These are phyloP conservation scores for Aspergillus sp. DNA, from an alignment of 2,329 filamentous ascomycete genomes.

Conservation along the genomic window DNA sequence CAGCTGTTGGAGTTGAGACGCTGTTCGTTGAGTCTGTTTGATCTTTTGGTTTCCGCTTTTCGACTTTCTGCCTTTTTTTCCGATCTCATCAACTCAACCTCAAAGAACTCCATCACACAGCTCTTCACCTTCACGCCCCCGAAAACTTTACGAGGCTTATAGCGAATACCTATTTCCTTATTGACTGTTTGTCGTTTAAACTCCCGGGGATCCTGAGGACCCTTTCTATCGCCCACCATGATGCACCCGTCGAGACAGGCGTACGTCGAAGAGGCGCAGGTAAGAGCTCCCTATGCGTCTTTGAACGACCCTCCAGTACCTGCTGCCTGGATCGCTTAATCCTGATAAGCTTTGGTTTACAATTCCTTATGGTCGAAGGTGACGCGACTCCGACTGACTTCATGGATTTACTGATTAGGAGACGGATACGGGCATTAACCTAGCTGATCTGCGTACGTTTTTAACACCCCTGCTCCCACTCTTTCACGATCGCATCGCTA, in stretches of 20 bases:
- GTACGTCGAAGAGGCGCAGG: conserved; percentile 84
- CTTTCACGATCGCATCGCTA: background rate
- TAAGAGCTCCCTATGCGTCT: conserved; percentile 44
- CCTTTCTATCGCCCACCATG: conserved; percentile 36
- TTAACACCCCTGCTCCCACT: background rate
- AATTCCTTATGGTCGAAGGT: background rate
- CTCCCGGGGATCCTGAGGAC: background rate
- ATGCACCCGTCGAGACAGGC: conserved; percentile 89
- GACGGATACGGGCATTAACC: conserved; percentile 59
- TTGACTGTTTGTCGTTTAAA: background rate
- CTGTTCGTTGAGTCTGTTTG: background rate
- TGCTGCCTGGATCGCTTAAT: background rate
- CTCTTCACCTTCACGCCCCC: background rate
- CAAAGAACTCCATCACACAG: background rate
- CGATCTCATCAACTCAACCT: background rate
- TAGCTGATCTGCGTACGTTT: conserved; percentile 63
- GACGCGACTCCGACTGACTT: conserved; percentile 21
- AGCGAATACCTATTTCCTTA: background rate
- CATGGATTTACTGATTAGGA: conserved; percentile 40
- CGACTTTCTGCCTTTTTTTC: conserved; percentile 10
- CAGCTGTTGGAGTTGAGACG: background rate
- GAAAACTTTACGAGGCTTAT: background rate
- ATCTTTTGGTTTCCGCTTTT: conserved; percentile 12
- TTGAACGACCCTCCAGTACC: background rate
- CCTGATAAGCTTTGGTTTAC: background rate